These are phyloP conservation scores for Chlorella variabilis DNA, from an alignment of 163 green algal species.

Conservation along the genomic window DNA sequence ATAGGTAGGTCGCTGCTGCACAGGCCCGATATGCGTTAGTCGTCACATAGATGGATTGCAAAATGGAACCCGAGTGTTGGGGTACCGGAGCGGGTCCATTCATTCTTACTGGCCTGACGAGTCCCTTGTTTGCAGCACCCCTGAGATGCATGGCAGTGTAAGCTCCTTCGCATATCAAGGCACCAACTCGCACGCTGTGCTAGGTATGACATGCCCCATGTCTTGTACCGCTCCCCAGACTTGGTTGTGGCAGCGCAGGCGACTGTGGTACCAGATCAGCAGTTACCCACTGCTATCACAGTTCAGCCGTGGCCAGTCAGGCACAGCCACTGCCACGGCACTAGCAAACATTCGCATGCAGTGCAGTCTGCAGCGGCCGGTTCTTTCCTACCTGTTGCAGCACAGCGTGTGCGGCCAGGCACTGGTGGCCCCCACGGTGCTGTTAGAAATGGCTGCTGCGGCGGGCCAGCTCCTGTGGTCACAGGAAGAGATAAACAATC, in stretches of 20 bases:
- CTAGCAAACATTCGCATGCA: not conserved
- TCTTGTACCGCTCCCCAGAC: not conserved
- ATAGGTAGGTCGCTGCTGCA: too few species aligned
- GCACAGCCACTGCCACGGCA: too few species aligned
- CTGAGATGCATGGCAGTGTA: constrained; percentile 26
- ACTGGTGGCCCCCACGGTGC: constrained; percentile 28
- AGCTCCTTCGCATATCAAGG: constrained; percentile 89
- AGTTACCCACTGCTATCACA: constrained; percentile 38
- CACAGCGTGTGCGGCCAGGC: constrained; percentile 37
- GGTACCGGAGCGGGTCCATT: too few species aligned
- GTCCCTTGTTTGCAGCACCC: not conserved
- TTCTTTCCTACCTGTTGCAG: constrained; percentile 49
- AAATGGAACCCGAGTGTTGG: too few species aligned
- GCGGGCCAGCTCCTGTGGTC: constrained; percentile 28
- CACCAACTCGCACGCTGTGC: constrained; percentile 67
- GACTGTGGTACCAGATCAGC: constrained; percentile 47
- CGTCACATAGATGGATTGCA: too few species aligned
- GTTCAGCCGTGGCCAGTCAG: not conserved
- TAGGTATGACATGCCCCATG: not conserved
- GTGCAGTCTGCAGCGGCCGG: constrained; percentile 17
- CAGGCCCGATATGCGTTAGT: too few species aligned
- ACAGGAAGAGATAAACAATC: not conserved
- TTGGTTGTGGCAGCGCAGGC: constrained; percentile 36
- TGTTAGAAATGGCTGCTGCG: constrained; percentile 36
- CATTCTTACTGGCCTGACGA: too few species aligned